Evolutionary conservation across 192 early-diverging fungal genomes (phyloP), one percentile per base, ranked within the genome.

Genomic region (Coemansia sp.): DNA sequence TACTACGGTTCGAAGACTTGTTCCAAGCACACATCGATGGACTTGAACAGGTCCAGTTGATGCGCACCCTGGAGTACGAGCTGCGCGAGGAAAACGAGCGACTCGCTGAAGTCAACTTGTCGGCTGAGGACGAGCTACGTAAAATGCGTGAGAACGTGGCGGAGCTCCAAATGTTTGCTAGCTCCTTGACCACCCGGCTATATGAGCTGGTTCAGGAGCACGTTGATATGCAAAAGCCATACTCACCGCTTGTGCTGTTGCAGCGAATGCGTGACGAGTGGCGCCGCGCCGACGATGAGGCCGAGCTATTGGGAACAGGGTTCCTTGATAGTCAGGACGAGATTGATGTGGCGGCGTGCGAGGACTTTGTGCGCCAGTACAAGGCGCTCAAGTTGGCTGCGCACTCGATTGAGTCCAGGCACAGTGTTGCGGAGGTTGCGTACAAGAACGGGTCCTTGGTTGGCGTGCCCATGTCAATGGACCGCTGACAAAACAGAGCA

Each of bases 1-100:
- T 83, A 4, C 53, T 83, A 29, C 76, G 72, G 16, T 83, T 73
- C 58, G 81, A 79, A 35, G 81, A 83, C 59, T 67, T 83, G 46
- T 83, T 83, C 58, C 81, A 79, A 45, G 76, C 81, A 25, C 77
- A 83, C 42, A 79, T 83, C 25, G 74, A 83, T 46, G 81, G 81
- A 31, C 67, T 83, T 20, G 81, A 83, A 58, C 81, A 83, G 37
- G 73, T 83, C 18, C 81, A 83, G 66, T 62, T 83, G 59, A 83
- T 77, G 72, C 64, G 77, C 3, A 83, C 81, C 10, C 63, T 83
- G 1, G 76, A 83, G 55, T 73, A 79, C 35, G 81, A 83, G 72
- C 59, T 83, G 51, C 39, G 76, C 23, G 71, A 72, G 39, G 81
- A 78, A 48, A 83, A 83, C 40, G 81, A 83, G 62, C 35, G 72